A percentile compares a stretch with the other conserved stretches of the same genome.
phyloP scores from a whole-genome alignment of 768 basidiomycete genomes.

The Russula ochroleuca region DNA sequence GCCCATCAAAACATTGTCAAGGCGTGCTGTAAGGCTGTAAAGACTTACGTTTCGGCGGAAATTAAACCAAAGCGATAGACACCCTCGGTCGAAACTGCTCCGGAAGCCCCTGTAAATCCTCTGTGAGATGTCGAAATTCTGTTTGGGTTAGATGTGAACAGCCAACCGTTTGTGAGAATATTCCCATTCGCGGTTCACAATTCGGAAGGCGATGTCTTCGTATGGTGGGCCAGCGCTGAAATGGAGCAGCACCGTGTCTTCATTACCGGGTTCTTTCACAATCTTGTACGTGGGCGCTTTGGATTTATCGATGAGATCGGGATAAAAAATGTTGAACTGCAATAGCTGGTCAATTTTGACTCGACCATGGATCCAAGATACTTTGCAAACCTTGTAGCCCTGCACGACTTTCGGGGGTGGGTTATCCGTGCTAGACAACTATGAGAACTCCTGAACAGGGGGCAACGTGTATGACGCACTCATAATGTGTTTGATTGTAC shows the following conservation, averaged over 20 bases:
- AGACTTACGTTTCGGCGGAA: conserved; percentile 84
- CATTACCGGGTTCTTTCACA: conserved; percentile 89
- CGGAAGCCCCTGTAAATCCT: conserved; percentile 72
- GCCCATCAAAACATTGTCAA: conserved; percentile 27
- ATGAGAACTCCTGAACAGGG: conserved; percentile 25
- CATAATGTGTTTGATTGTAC: conserved; percentile 99
- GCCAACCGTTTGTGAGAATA: conserved; percentile 89
- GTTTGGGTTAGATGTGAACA: neutral
- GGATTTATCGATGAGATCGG: conserved; percentile 96
- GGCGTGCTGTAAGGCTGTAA: conserved; percentile 16
- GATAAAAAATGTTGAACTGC: conserved; percentile 96
- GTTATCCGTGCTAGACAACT: conserved; percentile 75
- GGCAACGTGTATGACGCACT: conserved; percentile 51
- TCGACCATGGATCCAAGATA: conserved; percentile 2
- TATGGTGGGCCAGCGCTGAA: conserved; percentile 98
- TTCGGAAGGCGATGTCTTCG: conserved; percentile 97
- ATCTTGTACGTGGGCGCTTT: conserved; percentile 97
- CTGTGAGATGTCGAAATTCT: conserved; percentile 18
- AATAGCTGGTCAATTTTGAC: conserved; percentile 24
- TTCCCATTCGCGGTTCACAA: conserved; percentile 98
- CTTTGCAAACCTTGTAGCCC: conserved; percentile 78
- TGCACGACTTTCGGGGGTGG: conserved; percentile 99
- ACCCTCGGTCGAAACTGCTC: conserved; percentile 95
- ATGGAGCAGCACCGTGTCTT: conserved; percentile 88
- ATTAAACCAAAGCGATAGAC: conserved; percentile 93